These are phyloP conservation scores for Bacterosira constricta DNA, from an alignment of 108 stramenopile genomes.

Conservation along the genomic window DNA sequence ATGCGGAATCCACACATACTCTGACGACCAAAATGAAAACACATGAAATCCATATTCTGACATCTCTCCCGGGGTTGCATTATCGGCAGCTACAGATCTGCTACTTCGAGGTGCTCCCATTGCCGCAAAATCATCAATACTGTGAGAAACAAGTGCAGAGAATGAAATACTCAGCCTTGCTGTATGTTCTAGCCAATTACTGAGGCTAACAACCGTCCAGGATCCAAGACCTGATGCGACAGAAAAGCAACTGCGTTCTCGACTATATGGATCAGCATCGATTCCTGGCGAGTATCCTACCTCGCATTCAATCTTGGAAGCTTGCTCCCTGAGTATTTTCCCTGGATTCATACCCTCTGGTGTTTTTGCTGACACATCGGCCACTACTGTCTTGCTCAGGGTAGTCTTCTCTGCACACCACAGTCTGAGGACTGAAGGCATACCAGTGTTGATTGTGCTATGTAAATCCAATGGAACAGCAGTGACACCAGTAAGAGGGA, in stretches of 20 bases:
- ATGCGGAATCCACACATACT: conserved; percentile 76
- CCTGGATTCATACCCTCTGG: neutral
- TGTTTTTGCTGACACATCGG: neutral
- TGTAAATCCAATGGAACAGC: conserved; percentile 86
- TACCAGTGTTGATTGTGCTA: conserved; percentile 63
- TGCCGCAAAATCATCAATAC: conserved; percentile 43
- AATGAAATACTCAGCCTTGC: conserved; percentile 47
- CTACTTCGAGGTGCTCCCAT: conserved; percentile 13
- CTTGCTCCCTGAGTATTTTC: conserved; percentile 31
- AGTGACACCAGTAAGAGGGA: conserved; percentile 80
- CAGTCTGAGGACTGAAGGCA: conserved; percentile 77
- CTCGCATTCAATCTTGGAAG: conserved; percentile 41
- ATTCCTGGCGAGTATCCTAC: conserved; percentile 30
- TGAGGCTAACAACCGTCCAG: conserved; percentile 84
- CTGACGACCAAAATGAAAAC: conserved; percentile 85
- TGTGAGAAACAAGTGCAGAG: conserved; percentile 39
- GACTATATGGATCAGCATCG: conserved; percentile 57
- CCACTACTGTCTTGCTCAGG: neutral
- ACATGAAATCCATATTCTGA: conserved; percentile 73
- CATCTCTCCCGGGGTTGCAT: conserved; percentile 25
- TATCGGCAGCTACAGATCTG: neutral
- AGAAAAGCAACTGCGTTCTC: conserved; percentile 77
- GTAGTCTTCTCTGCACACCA: conserved; percentile 81
- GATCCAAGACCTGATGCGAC: conserved; percentile 83
- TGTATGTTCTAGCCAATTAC: conserved; percentile 79